Evolutionary conservation across 805 yeast genomes (phyloP).

Genomic region (Yarrowia yakushimensis): DNA sequence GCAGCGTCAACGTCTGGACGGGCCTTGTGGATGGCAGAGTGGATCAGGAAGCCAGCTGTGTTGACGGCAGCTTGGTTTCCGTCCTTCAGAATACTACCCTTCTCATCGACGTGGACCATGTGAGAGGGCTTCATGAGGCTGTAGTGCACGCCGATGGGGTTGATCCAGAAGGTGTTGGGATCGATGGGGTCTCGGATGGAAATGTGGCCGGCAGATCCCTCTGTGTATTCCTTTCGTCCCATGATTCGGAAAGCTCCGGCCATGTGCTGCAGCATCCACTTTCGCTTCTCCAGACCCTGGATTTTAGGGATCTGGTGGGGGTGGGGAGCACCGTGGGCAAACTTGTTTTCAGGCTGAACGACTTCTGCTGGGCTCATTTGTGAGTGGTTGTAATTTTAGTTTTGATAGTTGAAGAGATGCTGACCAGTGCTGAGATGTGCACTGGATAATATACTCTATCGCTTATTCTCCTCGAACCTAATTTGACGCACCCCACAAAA

Average conservation of each 20-base stretch:
- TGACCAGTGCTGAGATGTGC: conserved; percentile 1
- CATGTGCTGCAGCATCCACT: conserved; percentile 64
- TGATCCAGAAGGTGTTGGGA: conserved; percentile 82
- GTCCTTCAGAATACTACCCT: conserved; percentile 60
- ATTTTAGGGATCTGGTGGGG: conserved; percentile 54
- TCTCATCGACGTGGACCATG: conserved; percentile 59
- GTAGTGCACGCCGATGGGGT: conserved; percentile 81
- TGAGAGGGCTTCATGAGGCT: conserved; percentile 56
- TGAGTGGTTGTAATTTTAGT: not conserved
- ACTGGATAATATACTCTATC: not conserved
- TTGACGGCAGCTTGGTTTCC: conserved; percentile 56
- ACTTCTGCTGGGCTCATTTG: conserved; percentile 21
- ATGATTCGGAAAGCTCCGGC: conserved; percentile 83
- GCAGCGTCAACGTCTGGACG: conserved; percentile 71
- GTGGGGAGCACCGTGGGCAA: conserved; percentile 23
- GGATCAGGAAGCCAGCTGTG: conserved; percentile 69
- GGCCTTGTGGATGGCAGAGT: conserved; percentile 62
- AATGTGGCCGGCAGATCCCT: conserved; percentile 84
- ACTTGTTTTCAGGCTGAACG: conserved; percentile 17
- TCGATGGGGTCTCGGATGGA: conserved; percentile 80
- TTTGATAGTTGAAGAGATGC: not conserved
- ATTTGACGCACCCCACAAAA: conserved; percentile 1
- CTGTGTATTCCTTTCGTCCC: conserved; percentile 71
- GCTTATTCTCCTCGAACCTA: not conserved
- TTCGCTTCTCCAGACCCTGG: conserved; percentile 46